Base-by-base conservation (phyloP, 2,329 filamentous ascomycete species). In the Talaromyces sp. region DNA sequence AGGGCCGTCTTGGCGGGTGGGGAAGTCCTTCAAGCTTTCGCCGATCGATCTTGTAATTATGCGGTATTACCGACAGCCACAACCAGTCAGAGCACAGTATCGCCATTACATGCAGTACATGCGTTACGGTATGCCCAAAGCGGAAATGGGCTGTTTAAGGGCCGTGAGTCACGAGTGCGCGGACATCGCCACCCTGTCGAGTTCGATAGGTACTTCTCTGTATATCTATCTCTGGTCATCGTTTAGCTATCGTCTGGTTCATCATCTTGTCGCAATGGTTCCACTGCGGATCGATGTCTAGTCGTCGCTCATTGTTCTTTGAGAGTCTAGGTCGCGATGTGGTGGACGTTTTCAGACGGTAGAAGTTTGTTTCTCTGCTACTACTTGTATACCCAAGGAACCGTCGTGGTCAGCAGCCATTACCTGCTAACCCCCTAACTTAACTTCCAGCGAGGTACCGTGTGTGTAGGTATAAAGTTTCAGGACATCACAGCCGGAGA, bases 1-100 rank as follows among this genome's bases (percentile, higher is more conserved):
- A 56, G 31, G 53, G 53, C 53, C 53, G 53, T 56, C 53, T 56
- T 36, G 53, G 53, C 53, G 31, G 53, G 53, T 56, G 53, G 53
- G 31, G 53, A 15, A 51, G 10, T 1, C 31, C 31, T 56, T 38
- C 53, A 56, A 56, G 53, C 53, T 56, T 54, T 56, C 53, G 53
- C 15, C 53, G 53, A 56, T 56, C 53, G 53, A 56, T 56, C 53
- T 56, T 22, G 51, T 54, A 54, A 54, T 19, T 19, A n/a, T 34
- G n/a, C 49, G 27, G 49, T 53, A 53, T 53, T 53, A 10, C 25
- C 10, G 11, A 29, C 15, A 6, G 1, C 13, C 0, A 8, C 47
- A 53, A 6, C 51, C 51, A 54, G 10, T 54, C 51, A 31, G 51
- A 19, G 29, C 29, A 6, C 17, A 11, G 29, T 25, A 22, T 54